Percentiles rank a stretch among this genome's conserved stretches.
Conservation (phyloP, 2,329 filamentous ascomycete genomes). For the Balansia obtecta region DNA sequence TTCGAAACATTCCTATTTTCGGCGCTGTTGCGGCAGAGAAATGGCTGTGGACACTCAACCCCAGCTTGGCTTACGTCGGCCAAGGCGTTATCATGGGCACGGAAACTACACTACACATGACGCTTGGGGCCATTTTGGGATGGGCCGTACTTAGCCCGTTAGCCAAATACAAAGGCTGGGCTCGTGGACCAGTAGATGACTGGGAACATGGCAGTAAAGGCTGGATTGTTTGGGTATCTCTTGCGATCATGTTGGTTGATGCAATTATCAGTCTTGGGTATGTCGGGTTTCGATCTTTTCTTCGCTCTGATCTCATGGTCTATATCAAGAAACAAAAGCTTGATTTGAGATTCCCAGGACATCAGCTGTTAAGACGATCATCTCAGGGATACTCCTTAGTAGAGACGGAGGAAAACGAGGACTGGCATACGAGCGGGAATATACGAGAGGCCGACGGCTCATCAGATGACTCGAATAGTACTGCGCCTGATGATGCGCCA, state of each 20-base stretch:
- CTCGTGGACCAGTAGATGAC: conserved; percentile 70
- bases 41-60: conserved; percentile 95
- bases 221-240: conserved; percentile 95
- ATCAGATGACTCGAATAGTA: conserved; percentile 10
- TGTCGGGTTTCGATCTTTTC: conserved; percentile 50
- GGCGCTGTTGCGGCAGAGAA: conserved; percentile 58
- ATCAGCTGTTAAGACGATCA: neutral
- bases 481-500: conserved; percentile 65
- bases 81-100: conserved; percentile 99
- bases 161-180: conserved; percentile 79
- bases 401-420: conserved; percentile 2
- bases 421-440: neutral
- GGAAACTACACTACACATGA: conserved; percentile 89
- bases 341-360: neutral
- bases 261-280: conserved; percentile 79
- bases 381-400: conserved; percentile 15
- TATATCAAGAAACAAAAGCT: neutral
- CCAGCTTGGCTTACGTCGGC: conserved; percentile 91
- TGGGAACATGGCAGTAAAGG: conserved; percentile 93
- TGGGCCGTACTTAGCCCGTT: conserved; percentile 87
- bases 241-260: conserved; percentile 95
- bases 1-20: conserved; percentile 80
- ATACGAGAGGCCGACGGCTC: neutral
- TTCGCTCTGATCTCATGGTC: neutral
- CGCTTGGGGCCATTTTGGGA: conserved; percentile 75